A percentile compares a stretch with the other conserved stretches of the same genome.
These are phyloP conservation scores for Sarcocystis neurona DNA, from an alignment of 169 alveolate species.

Conservation along the genomic window DNA sequence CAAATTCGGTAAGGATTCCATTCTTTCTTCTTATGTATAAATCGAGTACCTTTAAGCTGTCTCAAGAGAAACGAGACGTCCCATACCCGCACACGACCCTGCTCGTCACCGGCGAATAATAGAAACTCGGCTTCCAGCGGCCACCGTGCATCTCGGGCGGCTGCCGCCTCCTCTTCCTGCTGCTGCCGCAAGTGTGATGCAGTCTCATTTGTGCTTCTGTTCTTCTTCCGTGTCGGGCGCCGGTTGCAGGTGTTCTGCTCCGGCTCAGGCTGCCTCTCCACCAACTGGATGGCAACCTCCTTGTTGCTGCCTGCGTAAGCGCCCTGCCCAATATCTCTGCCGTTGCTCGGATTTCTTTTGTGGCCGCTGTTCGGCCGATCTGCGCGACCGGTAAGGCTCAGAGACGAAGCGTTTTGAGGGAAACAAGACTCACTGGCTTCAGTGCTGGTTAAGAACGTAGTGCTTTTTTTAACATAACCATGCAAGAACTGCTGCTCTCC, in stretches of 20 bases:
- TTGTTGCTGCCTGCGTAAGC: no score
- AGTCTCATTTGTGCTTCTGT: not conserved
- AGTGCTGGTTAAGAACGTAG: not conserved
- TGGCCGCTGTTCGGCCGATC: no score
- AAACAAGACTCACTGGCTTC: constrained; percentile 26
- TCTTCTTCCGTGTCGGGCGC: not conserved
- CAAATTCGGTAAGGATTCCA: constrained; percentile 26
- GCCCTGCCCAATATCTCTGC: no score
- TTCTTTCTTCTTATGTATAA: not conserved
- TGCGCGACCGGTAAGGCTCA: no score
- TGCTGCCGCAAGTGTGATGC: not conserved
- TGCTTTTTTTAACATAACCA: no score
- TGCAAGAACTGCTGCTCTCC: no score
- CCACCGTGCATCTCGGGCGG: not conserved
- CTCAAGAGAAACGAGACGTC: not conserved
- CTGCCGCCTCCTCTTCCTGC: not conserved
- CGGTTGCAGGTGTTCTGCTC: no score
- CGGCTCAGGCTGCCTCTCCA: no score
- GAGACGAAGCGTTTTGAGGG: no score
- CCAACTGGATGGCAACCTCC: no score
- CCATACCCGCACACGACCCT: constrained; percentile 27
- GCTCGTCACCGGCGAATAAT: constrained; percentile 15
- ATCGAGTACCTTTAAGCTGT: not conserved
- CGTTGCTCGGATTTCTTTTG: no score
- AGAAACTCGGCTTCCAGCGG: not conserved